Conservation (phyloP, 1,139 yeast species). For the Scheffersomyces titani region DNA sequence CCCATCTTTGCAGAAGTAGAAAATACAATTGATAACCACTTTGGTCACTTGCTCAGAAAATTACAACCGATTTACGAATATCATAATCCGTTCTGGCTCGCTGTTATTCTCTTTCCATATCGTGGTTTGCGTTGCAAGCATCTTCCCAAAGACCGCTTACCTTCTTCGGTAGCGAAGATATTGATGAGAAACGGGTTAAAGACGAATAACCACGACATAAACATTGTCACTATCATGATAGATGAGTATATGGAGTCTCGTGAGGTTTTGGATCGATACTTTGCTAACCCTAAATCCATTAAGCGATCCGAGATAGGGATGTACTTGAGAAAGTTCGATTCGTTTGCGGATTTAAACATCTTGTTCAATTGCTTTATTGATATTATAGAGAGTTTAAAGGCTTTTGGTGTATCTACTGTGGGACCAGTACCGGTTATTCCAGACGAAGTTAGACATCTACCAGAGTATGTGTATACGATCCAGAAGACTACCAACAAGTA, state of each 20-base stretch:
- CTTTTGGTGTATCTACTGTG: conserved; percentile 4
- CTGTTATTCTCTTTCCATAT: conserved; percentile 54
- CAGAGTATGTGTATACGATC: conserved; percentile 3
- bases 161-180: conserved; percentile 29
- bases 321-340: conserved; percentile 55
- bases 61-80: conserved; percentile 10
- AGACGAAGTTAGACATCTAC: conserved; percentile 7
- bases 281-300: conserved; percentile 23
- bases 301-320: conserved; percentile 64
- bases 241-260: conserved; percentile 15
- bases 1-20: conserved; percentile 17
- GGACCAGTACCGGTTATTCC: conserved; percentile 9
- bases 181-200: conserved; percentile 72
- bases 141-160: conserved; percentile 35
- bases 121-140: conserved; percentile 33
- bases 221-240: conserved; percentile 44
- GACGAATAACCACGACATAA: conserved; percentile 59
- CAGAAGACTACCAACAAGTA: conserved; percentile 21
- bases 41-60: conserved; percentile 1
- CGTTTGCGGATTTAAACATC: conserved; percentile 49
- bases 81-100: conserved; percentile 45
- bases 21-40: neutral
- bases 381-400: conserved; percentile 14
- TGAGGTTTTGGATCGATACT: conserved; percentile 13
- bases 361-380: conserved; percentile 34